phyloP scores from a whole-genome alignment of 768 basidiomycete species.

The Rhodotorula diobovata region DNA sequence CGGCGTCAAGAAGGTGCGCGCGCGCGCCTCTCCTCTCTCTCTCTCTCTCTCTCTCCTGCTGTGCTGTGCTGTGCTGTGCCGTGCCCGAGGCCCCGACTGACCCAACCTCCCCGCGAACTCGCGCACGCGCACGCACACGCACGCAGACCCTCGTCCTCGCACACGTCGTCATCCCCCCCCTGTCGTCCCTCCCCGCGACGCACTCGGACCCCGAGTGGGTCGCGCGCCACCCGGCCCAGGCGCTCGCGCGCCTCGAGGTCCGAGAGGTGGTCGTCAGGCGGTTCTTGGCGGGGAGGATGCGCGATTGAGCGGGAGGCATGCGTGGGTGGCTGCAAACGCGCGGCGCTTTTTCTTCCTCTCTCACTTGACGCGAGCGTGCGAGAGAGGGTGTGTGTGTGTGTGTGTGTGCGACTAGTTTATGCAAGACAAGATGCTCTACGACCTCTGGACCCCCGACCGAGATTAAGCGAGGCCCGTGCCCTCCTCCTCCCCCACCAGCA shows the following conservation, averaged over 20 bases:
- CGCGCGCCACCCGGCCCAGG: constrained; percentile 63
- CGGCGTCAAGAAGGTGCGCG: constrained; percentile 84
- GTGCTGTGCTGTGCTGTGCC: too few species aligned
- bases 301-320: constrained; percentile 51
- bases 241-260: constrained; percentile 66
- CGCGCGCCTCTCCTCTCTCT: too few species aligned
- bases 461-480: background rate
- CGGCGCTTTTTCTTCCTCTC: background rate
- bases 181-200: constrained; percentile 39
- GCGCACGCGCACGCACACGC: background rate
- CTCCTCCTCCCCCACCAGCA: background rate
- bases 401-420: too few species aligned
- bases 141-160: constrained; percentile 82
- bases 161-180: constrained; percentile 87
- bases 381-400: background rate
- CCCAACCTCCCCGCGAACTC: background rate
- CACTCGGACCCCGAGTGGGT: constrained; percentile 53
- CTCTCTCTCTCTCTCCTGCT: too few species aligned
- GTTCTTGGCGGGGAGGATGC: constrained; percentile 88
- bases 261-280: constrained; percentile 76
- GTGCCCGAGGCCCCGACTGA: background rate
- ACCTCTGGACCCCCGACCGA: background rate
- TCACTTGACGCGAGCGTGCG: background rate
- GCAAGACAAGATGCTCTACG: background rate
- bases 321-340: too few species aligned